These are phyloP conservation scores for Torulaspora gathmanii DNA, from an alignment of 805 yeast genomes.

Conservation along the genomic window DNA sequence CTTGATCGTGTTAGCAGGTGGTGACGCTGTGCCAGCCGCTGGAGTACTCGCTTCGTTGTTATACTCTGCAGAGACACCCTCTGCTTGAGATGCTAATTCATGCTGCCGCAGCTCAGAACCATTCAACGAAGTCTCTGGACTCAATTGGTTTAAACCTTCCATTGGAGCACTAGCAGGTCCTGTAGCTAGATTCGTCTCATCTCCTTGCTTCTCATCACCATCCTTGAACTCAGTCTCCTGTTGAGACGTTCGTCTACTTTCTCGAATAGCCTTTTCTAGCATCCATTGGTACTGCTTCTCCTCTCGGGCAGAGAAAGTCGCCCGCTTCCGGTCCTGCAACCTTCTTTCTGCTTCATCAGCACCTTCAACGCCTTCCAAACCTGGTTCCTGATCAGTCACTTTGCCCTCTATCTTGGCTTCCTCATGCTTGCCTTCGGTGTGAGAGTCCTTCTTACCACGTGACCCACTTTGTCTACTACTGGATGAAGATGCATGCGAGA, in stretches of 20 bases:
- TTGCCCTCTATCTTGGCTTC: neutral
- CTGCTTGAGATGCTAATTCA: neutral
- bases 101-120: neutral
- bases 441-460: slow-evolving; percentile 7
- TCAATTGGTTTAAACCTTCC: neutral
- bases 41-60: neutral
- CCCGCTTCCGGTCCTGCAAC: slow-evolving; percentile 35
- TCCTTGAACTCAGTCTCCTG: slow-evolving; percentile 11
- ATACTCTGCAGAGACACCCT: neutral
- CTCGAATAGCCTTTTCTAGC: slow-evolving; percentile 40
- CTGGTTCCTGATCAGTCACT: neutral
- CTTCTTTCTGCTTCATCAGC: slow-evolving; percentile 26
- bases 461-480: slow-evolving; percentile 3
- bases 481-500: slow-evolving; percentile 1
- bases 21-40: neutral
- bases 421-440: neutral
- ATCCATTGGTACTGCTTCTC: slow-evolving; percentile 43
- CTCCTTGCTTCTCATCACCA: neutral
- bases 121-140: neutral
- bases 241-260: slow-evolving; percentile 38
- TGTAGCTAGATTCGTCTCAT: neutral
- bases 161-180: neutral
- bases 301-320: slow-evolving; percentile 39
- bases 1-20: slow-evolving; percentile 2
- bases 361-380: neutral